These are phyloP conservation scores for Cladophialophora exuberans DNA, from an alignment of 2,329 filamentous ascomycete genomes.

Conservation along the genomic window DNA sequence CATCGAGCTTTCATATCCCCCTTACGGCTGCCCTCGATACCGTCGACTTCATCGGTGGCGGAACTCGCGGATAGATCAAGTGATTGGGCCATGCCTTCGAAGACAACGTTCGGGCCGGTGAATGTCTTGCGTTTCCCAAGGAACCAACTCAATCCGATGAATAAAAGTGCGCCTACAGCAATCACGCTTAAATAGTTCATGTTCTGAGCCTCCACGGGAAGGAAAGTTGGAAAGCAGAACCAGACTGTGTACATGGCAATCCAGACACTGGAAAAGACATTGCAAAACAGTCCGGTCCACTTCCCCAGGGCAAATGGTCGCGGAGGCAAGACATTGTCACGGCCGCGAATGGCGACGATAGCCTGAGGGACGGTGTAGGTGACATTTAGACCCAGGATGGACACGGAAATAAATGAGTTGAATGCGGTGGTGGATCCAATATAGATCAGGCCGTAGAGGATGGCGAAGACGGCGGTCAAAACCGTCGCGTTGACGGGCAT, in stretches of 20 bases:
- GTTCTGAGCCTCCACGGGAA: conserved; percentile 40
- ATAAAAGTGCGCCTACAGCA: conserved; percentile 31
- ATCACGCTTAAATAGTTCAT: conserved; percentile 45
- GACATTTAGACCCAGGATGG: conserved; percentile 40
- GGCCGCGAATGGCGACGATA: conserved; percentile 14
- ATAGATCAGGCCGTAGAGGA: conserved; percentile 43
- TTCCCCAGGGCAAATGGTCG: conserved; percentile 25
- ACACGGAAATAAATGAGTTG: conserved; percentile 44
- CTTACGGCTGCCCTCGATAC: not conserved
- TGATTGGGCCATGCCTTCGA: not conserved
- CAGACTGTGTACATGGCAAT: conserved; percentile 37
- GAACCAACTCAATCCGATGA: conserved; percentile 20
- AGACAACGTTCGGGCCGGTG: conserved; percentile 82
- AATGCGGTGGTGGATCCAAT: conserved; percentile 43
- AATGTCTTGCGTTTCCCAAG: conserved; percentile 42
- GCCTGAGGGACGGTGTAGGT: conserved; percentile 46
- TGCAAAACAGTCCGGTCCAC: conserved; percentile 37
- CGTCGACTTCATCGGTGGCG: not conserved
- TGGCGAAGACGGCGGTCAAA: conserved; percentile 37
- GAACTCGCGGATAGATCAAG: not conserved
- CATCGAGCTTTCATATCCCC: not conserved
- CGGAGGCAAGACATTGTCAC: conserved; percentile 15
- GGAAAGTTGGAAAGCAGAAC: conserved; percentile 36
- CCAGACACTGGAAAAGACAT: conserved; percentile 38
- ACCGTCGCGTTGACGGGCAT: conserved; percentile 45